These are phyloP conservation scores for Suillus decipiens DNA, from an alignment of 768 basidiomycete genomes.

Conservation along the genomic window DNA sequence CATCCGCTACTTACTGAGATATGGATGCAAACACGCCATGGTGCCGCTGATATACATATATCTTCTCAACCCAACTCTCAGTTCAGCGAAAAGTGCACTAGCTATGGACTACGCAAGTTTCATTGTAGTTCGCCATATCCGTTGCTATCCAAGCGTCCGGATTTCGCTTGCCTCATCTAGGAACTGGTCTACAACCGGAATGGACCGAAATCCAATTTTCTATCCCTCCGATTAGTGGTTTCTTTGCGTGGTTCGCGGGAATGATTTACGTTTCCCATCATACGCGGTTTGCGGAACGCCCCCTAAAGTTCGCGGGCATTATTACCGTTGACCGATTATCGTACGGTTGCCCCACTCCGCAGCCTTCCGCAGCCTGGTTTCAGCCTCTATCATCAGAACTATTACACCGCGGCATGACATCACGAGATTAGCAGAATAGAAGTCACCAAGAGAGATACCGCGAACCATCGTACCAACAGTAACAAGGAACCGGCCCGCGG, in stretches of 20 bases:
- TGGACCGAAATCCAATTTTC: background rate
- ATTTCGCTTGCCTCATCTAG: background rate
- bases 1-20: background rate
- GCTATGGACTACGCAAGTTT: background rate
- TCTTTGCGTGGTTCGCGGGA: background rate
- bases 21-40: background rate
- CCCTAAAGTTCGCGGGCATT: background rate
- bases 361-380: background rate
- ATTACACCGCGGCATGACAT: background rate
- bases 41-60: background rate
- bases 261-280: background rate
- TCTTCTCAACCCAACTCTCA: background rate
- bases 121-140: background rate
- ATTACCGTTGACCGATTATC: background rate
- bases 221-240: background rate
- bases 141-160: background rate
- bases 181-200: background rate
- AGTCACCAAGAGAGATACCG: background rate
- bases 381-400: background rate
- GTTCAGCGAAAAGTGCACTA: background rate
- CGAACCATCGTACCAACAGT: background rate
- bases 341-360: background rate
- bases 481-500: background rate
- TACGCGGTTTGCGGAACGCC: background rate
- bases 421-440: background rate